Percentiles rank a stretch among this genome's conserved stretches.
phyloP scores from a whole-genome alignment of 2,329 filamentous ascomycete genomes.

The Cercospora janseana region DNA sequence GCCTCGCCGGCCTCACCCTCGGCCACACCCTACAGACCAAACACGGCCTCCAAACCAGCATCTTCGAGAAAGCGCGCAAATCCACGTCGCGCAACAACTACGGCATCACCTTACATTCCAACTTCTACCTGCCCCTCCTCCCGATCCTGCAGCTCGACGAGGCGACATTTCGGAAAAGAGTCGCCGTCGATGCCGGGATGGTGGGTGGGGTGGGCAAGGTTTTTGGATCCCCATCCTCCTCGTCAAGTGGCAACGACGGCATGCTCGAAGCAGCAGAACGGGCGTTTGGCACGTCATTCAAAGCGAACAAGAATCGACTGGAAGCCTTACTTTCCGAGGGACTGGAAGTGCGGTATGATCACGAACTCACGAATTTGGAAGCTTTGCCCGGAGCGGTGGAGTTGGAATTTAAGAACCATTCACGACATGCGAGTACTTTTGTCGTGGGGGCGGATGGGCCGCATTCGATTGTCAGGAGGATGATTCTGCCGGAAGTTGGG shows the following conservation, averaged over 20 bases:
- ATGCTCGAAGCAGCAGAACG: conserved; percentile 12
- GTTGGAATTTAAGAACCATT: conserved; percentile 9
- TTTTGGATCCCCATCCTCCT: no score
- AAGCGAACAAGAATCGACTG: conserved; percentile 40
- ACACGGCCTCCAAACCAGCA: conserved; percentile 34
- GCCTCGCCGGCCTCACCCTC: conserved; percentile 47
- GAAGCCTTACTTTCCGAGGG: conserved; percentile 40
- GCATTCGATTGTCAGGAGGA: conserved; percentile 38
- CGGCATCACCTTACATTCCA: conserved; percentile 41
- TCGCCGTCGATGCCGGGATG: conserved; percentile 43
- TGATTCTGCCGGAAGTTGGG: conserved; percentile 29
- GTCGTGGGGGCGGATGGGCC: conserved; percentile 42
- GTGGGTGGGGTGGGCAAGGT: no score
- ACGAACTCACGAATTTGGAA: conserved; percentile 26
- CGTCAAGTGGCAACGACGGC: no score
- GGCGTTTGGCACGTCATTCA: conserved; percentile 35
- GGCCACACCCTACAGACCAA: conserved; percentile 36
- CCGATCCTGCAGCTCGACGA: conserved; percentile 37
- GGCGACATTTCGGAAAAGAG: conserved; percentile 31
- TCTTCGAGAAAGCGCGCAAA: conserved; percentile 39
- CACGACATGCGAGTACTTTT: conserved; percentile 18
- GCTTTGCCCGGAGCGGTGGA: not conserved
- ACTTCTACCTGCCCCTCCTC: conserved; percentile 37
- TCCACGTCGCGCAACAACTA: conserved; percentile 38
- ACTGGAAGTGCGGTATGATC: conserved; percentile 39